Percentiles rank a stretch among this genome's conserved stretches.
phyloP scores from a whole-genome alignment of 2,329 filamentous ascomycete genomes.

The Alternaria rosae region DNA sequence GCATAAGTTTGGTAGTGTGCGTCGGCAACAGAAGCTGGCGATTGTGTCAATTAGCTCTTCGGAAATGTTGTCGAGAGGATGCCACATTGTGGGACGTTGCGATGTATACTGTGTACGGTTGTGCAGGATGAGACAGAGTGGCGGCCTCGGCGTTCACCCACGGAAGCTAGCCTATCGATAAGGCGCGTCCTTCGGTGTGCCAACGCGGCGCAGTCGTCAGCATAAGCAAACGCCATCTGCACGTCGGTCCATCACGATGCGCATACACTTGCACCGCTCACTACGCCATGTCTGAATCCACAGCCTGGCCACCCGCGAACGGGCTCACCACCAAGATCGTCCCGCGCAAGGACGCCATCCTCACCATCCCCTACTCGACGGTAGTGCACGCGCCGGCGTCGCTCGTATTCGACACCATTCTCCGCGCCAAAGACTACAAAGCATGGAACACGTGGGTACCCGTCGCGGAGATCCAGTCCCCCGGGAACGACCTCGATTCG shows the following conservation, averaged over 20 bases:
- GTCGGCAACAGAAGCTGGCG: background rate
- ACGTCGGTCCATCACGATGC: background rate
- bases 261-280: background rate
- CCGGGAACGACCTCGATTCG: background rate
- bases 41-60: background rate
- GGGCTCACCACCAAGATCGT: conserved; percentile 20
- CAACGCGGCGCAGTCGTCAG: background rate
- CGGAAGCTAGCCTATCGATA: background rate
- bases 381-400: conserved; percentile 23
- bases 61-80: background rate
- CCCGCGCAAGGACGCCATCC: conserved; percentile 12
- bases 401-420: conserved; percentile 26
- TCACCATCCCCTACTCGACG: conserved; percentile 12
- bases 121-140: background rate
- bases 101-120: background rate
- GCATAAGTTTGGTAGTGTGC: background rate
- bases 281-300: conserved; percentile 3
- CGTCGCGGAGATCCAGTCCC: conserved; percentile 11
- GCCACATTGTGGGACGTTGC: background rate
- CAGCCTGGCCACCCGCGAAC: conserved; percentile 15
- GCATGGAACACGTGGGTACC: conserved; percentile 33
- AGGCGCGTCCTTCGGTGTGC: background rate
- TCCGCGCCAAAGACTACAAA: conserved; percentile 22
- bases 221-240: background rate
- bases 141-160: background rate